Conservation (phyloP, 805 yeast species). For the Starmera caribaea region DNA sequence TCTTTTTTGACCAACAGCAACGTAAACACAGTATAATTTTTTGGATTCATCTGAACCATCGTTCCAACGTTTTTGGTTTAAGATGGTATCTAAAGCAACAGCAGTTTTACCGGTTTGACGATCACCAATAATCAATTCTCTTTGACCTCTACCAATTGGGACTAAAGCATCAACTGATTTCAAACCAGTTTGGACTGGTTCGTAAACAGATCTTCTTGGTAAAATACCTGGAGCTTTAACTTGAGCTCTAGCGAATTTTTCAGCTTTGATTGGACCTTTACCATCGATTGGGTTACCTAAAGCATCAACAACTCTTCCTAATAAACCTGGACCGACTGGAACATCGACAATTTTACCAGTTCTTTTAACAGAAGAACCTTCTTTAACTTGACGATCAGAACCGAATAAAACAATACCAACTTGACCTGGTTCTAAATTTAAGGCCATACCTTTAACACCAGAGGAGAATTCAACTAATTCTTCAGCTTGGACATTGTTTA, state of each 20-base stretch:
- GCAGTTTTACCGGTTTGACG: conserved; percentile 99
- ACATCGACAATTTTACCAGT: conserved; percentile 99
- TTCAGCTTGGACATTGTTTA: conserved; percentile 99
- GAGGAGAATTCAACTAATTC: conserved; percentile 98
- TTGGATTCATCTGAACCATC: conserved; percentile 88
- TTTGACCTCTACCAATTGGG: conserved; percentile 99
- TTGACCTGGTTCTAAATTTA: conserved; percentile 99
- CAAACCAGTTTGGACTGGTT: conserved; percentile 99
- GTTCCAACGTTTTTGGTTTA: conserved; percentile 99
- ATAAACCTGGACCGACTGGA: conserved; percentile 95
- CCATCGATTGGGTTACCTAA: conserved; percentile 99
- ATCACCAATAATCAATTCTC: conserved; percentile 99
- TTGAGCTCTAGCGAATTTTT: conserved; percentile 88
- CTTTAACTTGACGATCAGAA: conserved; percentile 96
- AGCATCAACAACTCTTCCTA: conserved; percentile 99
- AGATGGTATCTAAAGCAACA: conserved; percentile 95
- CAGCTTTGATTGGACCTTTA: conserved; percentile 94
- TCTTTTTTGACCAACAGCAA: conserved; percentile 99
- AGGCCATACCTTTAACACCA: conserved; percentile 99
- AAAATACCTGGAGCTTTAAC: conserved; percentile 99
- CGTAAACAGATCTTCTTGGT: conserved; percentile 97
- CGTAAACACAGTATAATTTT: conserved; percentile 99
- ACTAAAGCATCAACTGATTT: conserved; percentile 98
- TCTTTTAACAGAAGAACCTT: conserved; percentile 99
- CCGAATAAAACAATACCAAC: conserved; percentile 99